Percentiles rank a stretch among this genome's conserved stretches.
Conservation (phyloP, 2,329 filamentous ascomycete genomes). For the Xylariales sp. region DNA sequence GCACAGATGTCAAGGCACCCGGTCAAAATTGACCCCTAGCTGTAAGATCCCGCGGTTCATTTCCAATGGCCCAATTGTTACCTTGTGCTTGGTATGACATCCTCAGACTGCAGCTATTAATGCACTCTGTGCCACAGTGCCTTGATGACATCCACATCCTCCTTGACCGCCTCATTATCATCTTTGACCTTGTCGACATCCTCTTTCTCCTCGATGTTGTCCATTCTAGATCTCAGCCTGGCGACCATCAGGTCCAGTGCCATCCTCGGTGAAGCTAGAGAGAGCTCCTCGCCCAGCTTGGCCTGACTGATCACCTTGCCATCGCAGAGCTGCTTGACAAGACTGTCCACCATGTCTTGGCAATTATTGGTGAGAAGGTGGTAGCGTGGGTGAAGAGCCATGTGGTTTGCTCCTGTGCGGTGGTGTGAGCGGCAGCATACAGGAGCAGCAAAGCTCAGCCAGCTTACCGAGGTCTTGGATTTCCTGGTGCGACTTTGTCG, state of each 20-base stretch:
- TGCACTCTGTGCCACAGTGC: constrained; percentile 25
- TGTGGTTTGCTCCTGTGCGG: constrained; percentile 19
- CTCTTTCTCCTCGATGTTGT: constrained; percentile 8
- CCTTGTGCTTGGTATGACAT: too few relatives aligned
- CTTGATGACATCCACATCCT: constrained; percentile 19
- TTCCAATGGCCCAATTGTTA: too few relatives aligned
- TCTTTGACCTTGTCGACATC: constrained; percentile 15
- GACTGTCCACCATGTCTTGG: constrained; percentile 26
- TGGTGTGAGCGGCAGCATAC: too few relatives aligned
- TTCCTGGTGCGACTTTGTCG: constrained; percentile 24
- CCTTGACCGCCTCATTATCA: constrained; percentile 16
- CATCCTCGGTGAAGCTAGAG: constrained; percentile 23
- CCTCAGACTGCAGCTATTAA: too few relatives aligned
- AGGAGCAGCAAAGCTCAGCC: too few relatives aligned
- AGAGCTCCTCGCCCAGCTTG: constrained; percentile 26
- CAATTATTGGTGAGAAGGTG: constrained; percentile 27
- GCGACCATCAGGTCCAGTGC: constrained; percentile 26
- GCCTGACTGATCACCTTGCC: constrained; percentile 26
- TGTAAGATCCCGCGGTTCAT: too few relatives aligned
- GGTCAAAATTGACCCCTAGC: too few relatives aligned
- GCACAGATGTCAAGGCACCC: too few relatives aligned
- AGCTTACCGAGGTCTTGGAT: constrained; percentile 24
- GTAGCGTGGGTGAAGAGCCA: constrained; percentile 26
- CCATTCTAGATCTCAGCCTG: constrained; percentile 19
- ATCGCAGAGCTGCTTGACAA: constrained; percentile 26